Percentiles rank a stretch among this genome's conserved stretches.
These are phyloP conservation scores for Salix caprea DNA, from an alignment of 345 rosid species.

Conservation along the genomic window DNA sequence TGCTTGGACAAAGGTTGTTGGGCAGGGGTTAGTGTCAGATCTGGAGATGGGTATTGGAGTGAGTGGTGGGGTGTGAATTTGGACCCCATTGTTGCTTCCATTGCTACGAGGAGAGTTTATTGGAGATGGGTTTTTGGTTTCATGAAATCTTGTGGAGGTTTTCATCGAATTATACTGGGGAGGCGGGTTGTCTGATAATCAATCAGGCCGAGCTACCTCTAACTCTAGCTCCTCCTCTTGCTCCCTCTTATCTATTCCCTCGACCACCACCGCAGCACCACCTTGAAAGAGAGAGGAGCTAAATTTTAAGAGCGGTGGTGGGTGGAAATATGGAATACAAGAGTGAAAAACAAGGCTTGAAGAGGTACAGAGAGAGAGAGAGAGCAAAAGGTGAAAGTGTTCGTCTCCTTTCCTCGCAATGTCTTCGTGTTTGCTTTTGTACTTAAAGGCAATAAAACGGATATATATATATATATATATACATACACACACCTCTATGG, in stretches of 20 bases:
- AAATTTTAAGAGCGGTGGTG: background rate
- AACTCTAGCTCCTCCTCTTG: background rate
- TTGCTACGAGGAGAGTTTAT: conserved; percentile 44
- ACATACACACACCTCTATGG: background rate
- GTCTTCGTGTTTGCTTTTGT: conserved; percentile 25
- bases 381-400: background rate
- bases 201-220: background rate
- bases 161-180: conserved; percentile 39
- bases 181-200: background rate
- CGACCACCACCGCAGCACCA: background rate
- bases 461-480: background rate
- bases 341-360: conserved; percentile 43
- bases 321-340: background rate
- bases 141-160: conserved; percentile 40
- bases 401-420: conserved; percentile 10
- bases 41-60: conserved; percentile 63
- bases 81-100: conserved; percentile 34
- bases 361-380: background rate
- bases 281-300: background rate
- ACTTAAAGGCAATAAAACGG: background rate
- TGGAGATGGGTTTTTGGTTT: conserved; percentile 51
- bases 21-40: conserved; percentile 91
- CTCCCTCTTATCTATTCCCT: background rate
- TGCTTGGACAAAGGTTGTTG: conserved; percentile 86
- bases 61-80: conserved; percentile 38